Conservation (phyloP, 495 filamentous ascomycete genomes). For the Ramalina intermedia region DNA sequence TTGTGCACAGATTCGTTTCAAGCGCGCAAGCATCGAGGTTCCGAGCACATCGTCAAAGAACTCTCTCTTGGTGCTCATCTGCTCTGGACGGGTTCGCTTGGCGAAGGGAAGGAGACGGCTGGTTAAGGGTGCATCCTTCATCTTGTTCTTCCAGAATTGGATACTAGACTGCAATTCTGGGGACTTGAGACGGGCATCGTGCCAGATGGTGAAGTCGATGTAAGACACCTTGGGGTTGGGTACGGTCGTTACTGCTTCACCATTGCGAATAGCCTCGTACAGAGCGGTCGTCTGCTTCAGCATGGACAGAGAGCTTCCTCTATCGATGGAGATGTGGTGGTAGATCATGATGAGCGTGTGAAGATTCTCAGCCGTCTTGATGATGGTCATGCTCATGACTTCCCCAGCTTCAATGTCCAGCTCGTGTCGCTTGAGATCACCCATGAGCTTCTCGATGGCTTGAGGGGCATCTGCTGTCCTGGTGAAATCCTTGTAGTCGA, state of each 20-base stretch:
- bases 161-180: conserved; percentile 7
- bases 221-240: conserved; percentile 13
- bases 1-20: conserved; percentile 16
- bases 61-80: conserved; percentile 3
- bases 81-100: conserved; percentile 1
- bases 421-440: conserved; percentile 6
- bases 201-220: conserved; percentile 19
- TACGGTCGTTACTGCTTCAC: conserved; percentile 7
- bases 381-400: conserved; percentile 9
- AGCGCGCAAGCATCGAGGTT: conserved; percentile 5
- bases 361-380: conserved; percentile 16
- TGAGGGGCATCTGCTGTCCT: not conserved
- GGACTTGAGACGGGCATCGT: conserved; percentile 10
- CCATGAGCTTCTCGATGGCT: conserved; percentile 2
- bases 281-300: conserved; percentile 14
- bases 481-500: conserved; percentile 11
- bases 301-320: conserved; percentile 14
- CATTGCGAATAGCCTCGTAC: conserved; percentile 15
- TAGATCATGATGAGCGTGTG: conserved; percentile 22
- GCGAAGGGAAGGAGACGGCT: conserved; percentile 11
- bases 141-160: conserved; percentile 16
- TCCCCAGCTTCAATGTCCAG: conserved; percentile 21
- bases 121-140: conserved; percentile 9
- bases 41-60: conserved; percentile 6
- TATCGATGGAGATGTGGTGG: conserved; percentile 19